Conservation (phyloP, 176 grass and related monocot species). For the Aegilops sharonensis region DNA sequence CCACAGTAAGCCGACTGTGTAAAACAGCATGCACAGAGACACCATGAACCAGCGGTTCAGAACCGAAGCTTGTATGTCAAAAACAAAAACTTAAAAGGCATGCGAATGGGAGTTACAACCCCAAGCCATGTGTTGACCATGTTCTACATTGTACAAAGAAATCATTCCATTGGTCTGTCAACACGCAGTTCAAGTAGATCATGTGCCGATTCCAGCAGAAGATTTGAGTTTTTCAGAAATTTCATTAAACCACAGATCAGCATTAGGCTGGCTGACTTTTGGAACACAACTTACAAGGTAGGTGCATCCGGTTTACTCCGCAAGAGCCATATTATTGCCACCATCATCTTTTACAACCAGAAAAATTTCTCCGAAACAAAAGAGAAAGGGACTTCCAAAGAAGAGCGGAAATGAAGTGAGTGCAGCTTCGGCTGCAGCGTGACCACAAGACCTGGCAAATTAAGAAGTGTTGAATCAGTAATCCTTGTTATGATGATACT, state of each 20-base stretch:
- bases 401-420: background rate
- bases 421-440: background rate
- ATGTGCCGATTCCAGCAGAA: conserved; percentile 6
- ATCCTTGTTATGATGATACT: background rate
- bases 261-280: conserved; percentile 10
- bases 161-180: background rate
- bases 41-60: background rate
- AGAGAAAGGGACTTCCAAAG: background rate
- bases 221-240: background rate
- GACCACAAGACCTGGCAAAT: conserved; percentile 30
- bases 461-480: conserved; percentile 20
- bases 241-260: conserved; percentile 6
- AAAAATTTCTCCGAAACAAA: conserved; percentile 2
- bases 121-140: background rate
- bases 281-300: conserved; percentile 29
- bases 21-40: background rate
- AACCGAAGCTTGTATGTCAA: background rate
- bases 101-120: background rate
- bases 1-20: too few relatives aligned
- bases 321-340: conserved; percentile 37
- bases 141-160: background rate
- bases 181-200: background rate
- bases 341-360: conserved; percentile 40
- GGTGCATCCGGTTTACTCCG: conserved; percentile 17
- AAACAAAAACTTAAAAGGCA: background rate